A percentile compares a stretch with the other conserved stretches of the same genome.
phyloP scores from a whole-genome alignment of 108 stramenopile genomes.

The Stephanodiscus triporus region DNA sequence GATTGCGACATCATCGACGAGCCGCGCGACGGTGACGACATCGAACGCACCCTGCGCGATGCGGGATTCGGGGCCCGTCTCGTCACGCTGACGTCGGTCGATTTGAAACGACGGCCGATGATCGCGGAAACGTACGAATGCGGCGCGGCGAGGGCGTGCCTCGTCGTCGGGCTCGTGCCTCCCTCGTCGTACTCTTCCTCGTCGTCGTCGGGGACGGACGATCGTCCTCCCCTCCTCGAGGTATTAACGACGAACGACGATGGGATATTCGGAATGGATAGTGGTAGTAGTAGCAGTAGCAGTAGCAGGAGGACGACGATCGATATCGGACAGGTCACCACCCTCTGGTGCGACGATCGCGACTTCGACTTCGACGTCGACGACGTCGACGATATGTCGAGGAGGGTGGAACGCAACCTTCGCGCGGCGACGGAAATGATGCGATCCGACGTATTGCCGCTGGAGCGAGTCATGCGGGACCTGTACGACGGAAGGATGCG shows the following conservation, averaged over 20 bases:
- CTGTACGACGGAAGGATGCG: constrained; percentile 57
- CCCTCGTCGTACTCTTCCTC: constrained; percentile 13
- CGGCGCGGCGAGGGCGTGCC: constrained; percentile 45
- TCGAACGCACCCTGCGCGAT: constrained; percentile 13
- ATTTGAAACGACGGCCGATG: constrained; percentile 14
- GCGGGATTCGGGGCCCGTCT: constrained; percentile 33
- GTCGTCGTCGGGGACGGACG: not conserved
- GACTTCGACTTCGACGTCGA: not conserved
- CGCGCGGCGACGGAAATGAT: constrained; percentile 11
- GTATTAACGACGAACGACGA: constrained; percentile 27
- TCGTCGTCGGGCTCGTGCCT: constrained; percentile 27
- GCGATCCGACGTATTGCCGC: constrained; percentile 39
- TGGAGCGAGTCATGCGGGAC: constrained; percentile 54
- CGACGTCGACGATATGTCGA: constrained; percentile 5
- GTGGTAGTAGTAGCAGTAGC: no score
- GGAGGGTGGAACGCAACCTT: constrained; percentile 16
- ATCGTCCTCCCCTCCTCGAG: constrained; percentile 32
- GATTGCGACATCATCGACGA: no score
- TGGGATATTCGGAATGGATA: constrained; percentile 15
- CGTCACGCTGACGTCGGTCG: constrained; percentile 2
- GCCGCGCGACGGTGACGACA: constrained; percentile 4
- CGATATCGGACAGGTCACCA: constrained; percentile 67
- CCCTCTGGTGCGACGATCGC: constrained; percentile 53
- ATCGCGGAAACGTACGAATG: constrained; percentile 48
- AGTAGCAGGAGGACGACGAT: constrained; percentile 28